These are phyloP conservation scores for Aspergillus heteromorphus DNA, from an alignment of 495 filamentous ascomycete genomes.

Conservation along the genomic window DNA sequence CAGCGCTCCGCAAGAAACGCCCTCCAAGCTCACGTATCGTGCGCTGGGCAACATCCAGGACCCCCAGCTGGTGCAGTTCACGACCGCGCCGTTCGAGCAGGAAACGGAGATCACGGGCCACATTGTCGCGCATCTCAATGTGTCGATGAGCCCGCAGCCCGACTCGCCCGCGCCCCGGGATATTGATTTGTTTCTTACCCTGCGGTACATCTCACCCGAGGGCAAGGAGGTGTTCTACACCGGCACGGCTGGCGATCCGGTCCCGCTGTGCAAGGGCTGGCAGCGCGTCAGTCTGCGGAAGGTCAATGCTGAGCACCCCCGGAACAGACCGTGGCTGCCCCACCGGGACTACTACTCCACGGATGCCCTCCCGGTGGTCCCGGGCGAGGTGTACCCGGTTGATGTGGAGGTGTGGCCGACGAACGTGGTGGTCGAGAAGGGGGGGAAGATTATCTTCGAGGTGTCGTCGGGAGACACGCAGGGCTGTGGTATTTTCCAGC, in stretches of 20 bases:
- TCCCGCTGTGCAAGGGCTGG: slow-evolving; percentile 34
- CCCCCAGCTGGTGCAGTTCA: slow-evolving; percentile 46
- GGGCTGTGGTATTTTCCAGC: slow-evolving; percentile 53
- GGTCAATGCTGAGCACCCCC: slow-evolving; percentile 42
- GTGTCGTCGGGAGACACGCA: slow-evolving; percentile 56
- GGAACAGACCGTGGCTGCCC: slow-evolving; percentile 48
- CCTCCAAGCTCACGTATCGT: slow-evolving; percentile 44
- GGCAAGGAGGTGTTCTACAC: slow-evolving; percentile 63
- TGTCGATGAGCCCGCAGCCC: slow-evolving; percentile 46
- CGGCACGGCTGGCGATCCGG: slow-evolving; percentile 47
- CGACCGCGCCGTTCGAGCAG: slow-evolving; percentile 44
- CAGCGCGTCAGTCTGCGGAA: slow-evolving; percentile 52
- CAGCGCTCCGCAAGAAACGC: slow-evolving; percentile 2
- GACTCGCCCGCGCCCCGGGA: slow-evolving; percentile 36
- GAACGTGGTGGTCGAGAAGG: slow-evolving; percentile 53
- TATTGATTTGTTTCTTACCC: slow-evolving; percentile 61
- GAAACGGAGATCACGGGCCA: slow-evolving; percentile 66
- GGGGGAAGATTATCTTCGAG: slow-evolving; percentile 50
- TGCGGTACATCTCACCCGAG: slow-evolving; percentile 49
- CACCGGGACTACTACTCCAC: slow-evolving; percentile 55
- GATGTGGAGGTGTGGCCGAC: slow-evolving; percentile 69
- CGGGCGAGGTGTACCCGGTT: slow-evolving; percentile 53
- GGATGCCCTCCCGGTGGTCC: slow-evolving; percentile 50
- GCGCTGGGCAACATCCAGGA: slow-evolving; percentile 49
- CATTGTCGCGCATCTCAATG: slow-evolving; percentile 54